These are phyloP conservation scores for Sporobolomyces pararoseus DNA, from an alignment of 768 basidiomycete genomes.

Conservation along the genomic window DNA sequence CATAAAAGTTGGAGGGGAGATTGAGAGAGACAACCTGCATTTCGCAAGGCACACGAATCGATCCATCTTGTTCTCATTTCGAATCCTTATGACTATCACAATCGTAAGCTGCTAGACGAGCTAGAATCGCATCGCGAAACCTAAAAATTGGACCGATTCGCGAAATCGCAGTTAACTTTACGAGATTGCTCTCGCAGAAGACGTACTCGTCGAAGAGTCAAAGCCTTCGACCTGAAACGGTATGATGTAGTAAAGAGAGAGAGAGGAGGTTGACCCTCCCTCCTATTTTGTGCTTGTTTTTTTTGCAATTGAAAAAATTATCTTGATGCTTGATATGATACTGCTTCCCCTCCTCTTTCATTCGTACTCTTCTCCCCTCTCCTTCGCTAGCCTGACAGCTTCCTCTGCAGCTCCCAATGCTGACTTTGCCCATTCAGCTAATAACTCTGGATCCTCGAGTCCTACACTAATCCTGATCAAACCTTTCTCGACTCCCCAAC, in stretches of 20 bases:
- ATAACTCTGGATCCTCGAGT: conserved; percentile 64
- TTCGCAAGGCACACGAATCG: no score
- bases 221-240: no score
- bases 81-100: no score
- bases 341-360: background rate
- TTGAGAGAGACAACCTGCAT: no score
- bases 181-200: no score
- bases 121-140: no score
- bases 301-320: no score
- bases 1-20: background rate
- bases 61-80: background rate
- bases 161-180: no score
- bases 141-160: no score
- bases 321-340: background rate
- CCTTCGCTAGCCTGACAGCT: conserved; percentile 39
- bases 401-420: conserved; percentile 74
- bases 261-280: conserved; percentile 5
- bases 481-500: conserved; percentile 75
- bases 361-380: conserved; percentile 7
- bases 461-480: conserved; percentile 89
- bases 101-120: no score
- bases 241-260: background rate
- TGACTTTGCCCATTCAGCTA: conserved; percentile 60
- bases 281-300: conserved; percentile 5
- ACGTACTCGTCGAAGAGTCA: no score